Evolutionary conservation across 176 grass and related monocot genomes (phyloP).

Genomic region (Bromus sterilis): DNA sequence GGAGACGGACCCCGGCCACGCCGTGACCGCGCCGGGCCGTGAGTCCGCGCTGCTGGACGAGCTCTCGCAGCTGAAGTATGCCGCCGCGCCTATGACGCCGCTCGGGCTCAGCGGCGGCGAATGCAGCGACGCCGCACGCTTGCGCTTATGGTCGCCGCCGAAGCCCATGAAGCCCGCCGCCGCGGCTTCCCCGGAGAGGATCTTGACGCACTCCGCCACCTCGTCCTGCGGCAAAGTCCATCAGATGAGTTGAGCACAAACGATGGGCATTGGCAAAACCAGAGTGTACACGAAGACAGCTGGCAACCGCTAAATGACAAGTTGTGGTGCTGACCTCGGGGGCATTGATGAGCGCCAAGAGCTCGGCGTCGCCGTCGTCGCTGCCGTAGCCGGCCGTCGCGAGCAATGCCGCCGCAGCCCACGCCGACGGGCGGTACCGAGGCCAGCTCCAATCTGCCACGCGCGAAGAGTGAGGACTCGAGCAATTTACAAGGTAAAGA

Average conservation of each 20-base stretch:
- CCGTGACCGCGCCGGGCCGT: not conserved
- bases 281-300: not conserved
- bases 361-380: slow-evolving; percentile 9
- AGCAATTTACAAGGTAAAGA: too few relatives aligned
- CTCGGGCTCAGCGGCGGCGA: slow-evolving; percentile 56
- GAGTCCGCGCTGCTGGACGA: slow-evolving; percentile 40
- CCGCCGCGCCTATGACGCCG: slow-evolving; percentile 45
- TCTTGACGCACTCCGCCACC: slow-evolving; percentile 42
- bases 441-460: slow-evolving; percentile 79
- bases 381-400: not conserved
- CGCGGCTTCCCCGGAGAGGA: slow-evolving; percentile 38
- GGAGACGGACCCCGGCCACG: not conserved
- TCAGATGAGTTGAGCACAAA: too few relatives aligned
- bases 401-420: slow-evolving; percentile 65
- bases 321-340: slow-evolving; percentile 33
- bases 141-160: slow-evolving; percentile 39
- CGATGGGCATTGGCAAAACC: not conserved
- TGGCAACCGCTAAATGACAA: not conserved
- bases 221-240: slow-evolving; percentile 41
- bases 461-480: not conserved
- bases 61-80: slow-evolving; percentile 64
- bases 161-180: not conserved
- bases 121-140: slow-evolving; percentile 20
- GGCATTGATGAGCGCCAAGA: slow-evolving; percentile 43
- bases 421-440: slow-evolving; percentile 53